Conservation (phyloP, 1,139 yeast species). For the Oligophagozyma castellii region DNA sequence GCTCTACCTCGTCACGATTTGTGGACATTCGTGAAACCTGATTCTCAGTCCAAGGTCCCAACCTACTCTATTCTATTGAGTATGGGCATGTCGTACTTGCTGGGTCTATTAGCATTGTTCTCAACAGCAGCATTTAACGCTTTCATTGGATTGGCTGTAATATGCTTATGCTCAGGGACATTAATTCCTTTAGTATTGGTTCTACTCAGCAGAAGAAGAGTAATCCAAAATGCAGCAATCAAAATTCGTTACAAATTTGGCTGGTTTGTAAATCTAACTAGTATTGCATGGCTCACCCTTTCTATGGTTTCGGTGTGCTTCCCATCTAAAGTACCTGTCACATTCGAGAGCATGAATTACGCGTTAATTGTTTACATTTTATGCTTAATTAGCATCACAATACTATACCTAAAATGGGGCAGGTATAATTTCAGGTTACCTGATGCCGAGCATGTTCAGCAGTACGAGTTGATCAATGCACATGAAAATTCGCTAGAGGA, state of each 20-base stretch:
- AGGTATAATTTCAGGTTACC: constrained; percentile 50
- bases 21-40: constrained; percentile 53
- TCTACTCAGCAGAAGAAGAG: constrained; percentile 45
- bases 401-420: constrained; percentile 51
- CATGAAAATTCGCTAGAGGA: too few relatives aligned
- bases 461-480: too few relatives aligned
- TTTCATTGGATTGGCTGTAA: constrained; percentile 76
- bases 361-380: constrained; percentile 47
- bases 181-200: constrained; percentile 60
- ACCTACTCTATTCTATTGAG: constrained; percentile 58
- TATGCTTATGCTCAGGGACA: constrained; percentile 62
- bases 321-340: constrained; percentile 61
- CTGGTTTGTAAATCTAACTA: constrained; percentile 45
- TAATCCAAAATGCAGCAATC: constrained; percentile 60
- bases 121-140: constrained; percentile 74
- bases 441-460: constrained; percentile 29
- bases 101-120: constrained; percentile 53
- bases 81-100: constrained; percentile 46
- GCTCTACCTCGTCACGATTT: constrained; percentile 59
- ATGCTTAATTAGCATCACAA: constrained; percentile 35
- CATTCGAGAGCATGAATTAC: constrained; percentile 56
- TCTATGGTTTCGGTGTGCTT: constrained; percentile 54
- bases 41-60: constrained; percentile 48
- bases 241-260: constrained; percentile 48
- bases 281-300: constrained; percentile 47